Percentiles rank a stretch among this genome's conserved stretches.
phyloP scores from a whole-genome alignment of 257 asterid species.

The Leonotis leonurus region DNA sequence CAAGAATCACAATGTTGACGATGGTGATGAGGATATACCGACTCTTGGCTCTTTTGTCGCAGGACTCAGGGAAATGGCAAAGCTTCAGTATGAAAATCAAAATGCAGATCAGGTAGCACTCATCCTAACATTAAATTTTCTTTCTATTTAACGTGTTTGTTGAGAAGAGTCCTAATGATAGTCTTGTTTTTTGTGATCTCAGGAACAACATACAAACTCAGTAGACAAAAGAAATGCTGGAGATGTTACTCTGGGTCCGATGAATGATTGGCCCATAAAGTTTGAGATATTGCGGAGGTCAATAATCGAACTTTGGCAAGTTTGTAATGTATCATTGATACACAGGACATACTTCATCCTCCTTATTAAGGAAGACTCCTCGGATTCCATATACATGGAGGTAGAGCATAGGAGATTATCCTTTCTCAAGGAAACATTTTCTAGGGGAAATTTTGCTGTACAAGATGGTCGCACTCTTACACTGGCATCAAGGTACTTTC shows the following conservation, averaged over 20 bases:
- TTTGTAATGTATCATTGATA: slow-evolving; percentile 54
- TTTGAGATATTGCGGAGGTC: slow-evolving; percentile 50
- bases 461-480: slow-evolving; percentile 45
- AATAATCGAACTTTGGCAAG: slow-evolving; percentile 60
- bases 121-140: neutral
- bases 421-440: slow-evolving; percentile 52
- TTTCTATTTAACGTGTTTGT: neutral
- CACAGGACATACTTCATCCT: slow-evolving; percentile 67
- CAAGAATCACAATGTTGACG: slow-evolving; percentile 28
- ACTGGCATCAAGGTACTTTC: slow-evolving; percentile 45
- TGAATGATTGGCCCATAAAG: slow-evolving; percentile 44
- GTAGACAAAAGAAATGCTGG: slow-evolving; percentile 12
- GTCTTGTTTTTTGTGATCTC: neutral
- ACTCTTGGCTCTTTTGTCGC: slow-evolving; percentile 91
- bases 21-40: slow-evolving; percentile 83
- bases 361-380: slow-evolving; percentile 50
- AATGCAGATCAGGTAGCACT: slow-evolving; percentile 49
- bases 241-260: slow-evolving; percentile 26
- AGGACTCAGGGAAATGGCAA: slow-evolving; percentile 91
- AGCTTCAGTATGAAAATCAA: slow-evolving; percentile 52
- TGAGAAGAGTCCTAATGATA: neutral
- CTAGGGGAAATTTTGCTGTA: slow-evolving; percentile 36
- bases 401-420: slow-evolving; percentile 60
- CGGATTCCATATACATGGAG: slow-evolving; percentile 67
- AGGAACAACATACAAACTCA: slow-evolving; percentile 27